Evolutionary conservation across 2,329 filamentous ascomycete species (phyloP), one percentile per base, ranked within the genome.

Genomic region (Ceratocystis eucalypticola): DNA sequence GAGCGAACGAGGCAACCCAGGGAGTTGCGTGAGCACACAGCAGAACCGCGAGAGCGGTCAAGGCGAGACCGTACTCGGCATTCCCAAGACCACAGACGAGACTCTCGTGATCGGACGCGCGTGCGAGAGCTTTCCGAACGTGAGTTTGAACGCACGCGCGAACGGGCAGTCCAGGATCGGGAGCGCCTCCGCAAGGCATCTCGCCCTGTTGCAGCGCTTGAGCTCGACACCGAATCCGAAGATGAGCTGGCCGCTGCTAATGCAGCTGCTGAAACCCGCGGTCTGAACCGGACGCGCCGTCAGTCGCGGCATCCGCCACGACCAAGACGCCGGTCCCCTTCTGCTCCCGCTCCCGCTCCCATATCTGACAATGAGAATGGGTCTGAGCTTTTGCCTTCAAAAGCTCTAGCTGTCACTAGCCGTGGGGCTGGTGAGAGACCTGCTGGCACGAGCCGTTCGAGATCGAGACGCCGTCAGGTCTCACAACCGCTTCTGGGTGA

Each of bases 111-210:
- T 20, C 33, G 10, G 57, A 53, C n/a, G 22, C 33, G 50, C 6
- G 20, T 61, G 30, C 62, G 62, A 20, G 66, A 63, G 41, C 37
- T 30, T 15, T 64, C 66, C 12, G 46, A 67, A 20, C 53, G 66
- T 28, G 71, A 71, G 44, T 71, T 71, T 5, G 69, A 70, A 25
- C 68, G 69, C 65, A 69, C 66, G 48, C 68, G 68, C 33, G 70
- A 71, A 22, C 69, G 68, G 6, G 71, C 69, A 17, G 62, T 71
- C 53, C 68, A 72, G 67, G 59, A 69, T 33, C 55, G 12, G 55
- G 70, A 46, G 64, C 65, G 44, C 62, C 66, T 55, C 57, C 64
- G 62, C 61, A 66, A 1, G 44, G 61, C 46, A 33, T 68, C 62
- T 20, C 53, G 67, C 8, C 62, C 65, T 8, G 48, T 20, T 44